These are phyloP conservation scores for Pseudofabraea citricarpa DNA, from an alignment of 2,329 filamentous ascomycete species.

Conservation along the genomic window DNA sequence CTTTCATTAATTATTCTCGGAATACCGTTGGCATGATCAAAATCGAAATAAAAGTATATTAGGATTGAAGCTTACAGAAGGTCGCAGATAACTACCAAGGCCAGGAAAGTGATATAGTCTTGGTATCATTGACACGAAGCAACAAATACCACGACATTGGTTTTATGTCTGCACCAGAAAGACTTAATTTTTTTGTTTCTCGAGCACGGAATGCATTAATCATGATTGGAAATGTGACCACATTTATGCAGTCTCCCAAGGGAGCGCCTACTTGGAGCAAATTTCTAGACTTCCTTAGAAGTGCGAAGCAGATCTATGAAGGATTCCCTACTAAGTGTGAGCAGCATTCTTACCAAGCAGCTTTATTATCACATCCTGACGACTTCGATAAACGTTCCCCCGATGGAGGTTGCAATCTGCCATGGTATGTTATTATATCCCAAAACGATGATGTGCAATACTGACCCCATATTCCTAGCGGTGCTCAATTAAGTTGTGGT, in stretches of 20 bases:
- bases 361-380: slow-evolving; percentile 40
- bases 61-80: too few species aligned
- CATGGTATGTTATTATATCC: slow-evolving; percentile 52
- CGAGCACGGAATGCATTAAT: slow-evolving; percentile 61
- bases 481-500: slow-evolving; percentile 46
- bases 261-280: slow-evolving; percentile 52
- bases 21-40: too few species aligned
- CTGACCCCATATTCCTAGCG: slow-evolving; percentile 31
- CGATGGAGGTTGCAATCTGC: slow-evolving; percentile 63
- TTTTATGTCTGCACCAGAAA: slow-evolving; percentile 61
- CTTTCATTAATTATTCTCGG: too few species aligned
- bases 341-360: slow-evolving; percentile 46
- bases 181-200: slow-evolving; percentile 67
- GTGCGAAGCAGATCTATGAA: slow-evolving; percentile 47
- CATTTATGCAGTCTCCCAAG: slow-evolving; percentile 56
- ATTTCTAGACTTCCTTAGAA: slow-evolving; percentile 52
- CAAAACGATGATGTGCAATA: neutral
- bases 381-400: slow-evolving; percentile 61
- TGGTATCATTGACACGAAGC: slow-evolving; percentile 63
- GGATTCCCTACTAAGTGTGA: slow-evolving; percentile 58
- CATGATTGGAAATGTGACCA: slow-evolving; percentile 66
- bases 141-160: slow-evolving; percentile 62
- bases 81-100: slow-evolving; percentile 79
- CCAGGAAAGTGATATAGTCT: slow-evolving; percentile 69
- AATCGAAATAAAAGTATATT: too few species aligned